phyloP scores from a whole-genome alignment of 2,329 filamentous ascomycete species.

The Hypoxylon sp. region DNA sequence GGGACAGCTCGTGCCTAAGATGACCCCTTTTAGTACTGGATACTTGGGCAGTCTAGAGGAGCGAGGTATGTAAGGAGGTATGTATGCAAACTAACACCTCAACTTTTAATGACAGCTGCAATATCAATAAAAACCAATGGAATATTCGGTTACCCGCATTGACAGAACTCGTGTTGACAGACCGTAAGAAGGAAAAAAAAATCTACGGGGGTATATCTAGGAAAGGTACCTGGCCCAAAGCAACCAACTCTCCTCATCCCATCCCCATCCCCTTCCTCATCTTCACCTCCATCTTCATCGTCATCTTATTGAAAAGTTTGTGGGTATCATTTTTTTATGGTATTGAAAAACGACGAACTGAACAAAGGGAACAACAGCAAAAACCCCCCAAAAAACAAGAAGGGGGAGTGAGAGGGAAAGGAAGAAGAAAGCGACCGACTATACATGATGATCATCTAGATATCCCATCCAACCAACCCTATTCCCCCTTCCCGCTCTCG shows the following conservation, averaged over 20 bases:
- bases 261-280: too few species aligned
- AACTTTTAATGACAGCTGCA: not conserved
- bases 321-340: conserved; percentile 36
- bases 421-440: conserved; percentile 13
- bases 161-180: conserved; percentile 11
- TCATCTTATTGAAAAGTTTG: conserved; percentile 19
- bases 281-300: not conserved
- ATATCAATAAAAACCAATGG: not conserved
- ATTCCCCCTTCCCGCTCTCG: not conserved
- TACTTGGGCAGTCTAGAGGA: not conserved
- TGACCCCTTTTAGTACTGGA: not conserved
- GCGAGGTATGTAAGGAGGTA: too few species aligned
- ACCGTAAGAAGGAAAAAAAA: conserved; percentile 9
- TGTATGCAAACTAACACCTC: not conserved
- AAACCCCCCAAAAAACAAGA: not conserved
- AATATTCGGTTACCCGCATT: not conserved
- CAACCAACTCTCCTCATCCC: conserved; percentile 1
- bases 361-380: conserved; percentile 1
- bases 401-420: not conserved
- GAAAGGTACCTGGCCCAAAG: not conserved
- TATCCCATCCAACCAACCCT: conserved; percentile 9
- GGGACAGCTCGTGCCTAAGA: too few species aligned
- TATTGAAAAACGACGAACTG: conserved; percentile 7
- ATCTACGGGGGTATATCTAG: conserved; percentile 42
- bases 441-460: conserved; percentile 20